phyloP scores from a whole-genome alignment of 108 stramenopile genomes.

The Fistulifera pelliculosa region DNA sequence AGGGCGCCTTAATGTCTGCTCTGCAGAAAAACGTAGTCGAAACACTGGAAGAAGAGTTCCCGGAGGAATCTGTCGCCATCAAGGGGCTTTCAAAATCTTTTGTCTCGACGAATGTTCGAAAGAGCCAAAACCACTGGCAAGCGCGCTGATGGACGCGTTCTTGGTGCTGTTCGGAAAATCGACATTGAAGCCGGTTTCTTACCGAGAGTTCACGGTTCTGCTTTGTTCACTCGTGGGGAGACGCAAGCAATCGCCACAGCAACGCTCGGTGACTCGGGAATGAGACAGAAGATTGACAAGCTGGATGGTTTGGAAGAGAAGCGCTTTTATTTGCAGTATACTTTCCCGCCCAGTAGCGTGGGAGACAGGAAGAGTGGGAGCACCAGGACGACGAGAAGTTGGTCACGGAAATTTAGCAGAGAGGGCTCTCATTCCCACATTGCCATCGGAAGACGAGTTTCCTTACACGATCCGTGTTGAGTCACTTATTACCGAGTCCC shows the following conservation, averaged over 20 bases:
- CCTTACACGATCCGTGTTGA: conserved; percentile 80
- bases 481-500: conserved; percentile 77
- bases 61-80: conserved; percentile 40
- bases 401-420: conserved; percentile 86
- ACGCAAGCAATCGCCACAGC: conserved; percentile 89
- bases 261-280: conserved; percentile 81
- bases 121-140: conserved; percentile 34
- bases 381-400: conserved; percentile 83
- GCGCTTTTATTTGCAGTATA: conserved; percentile 91
- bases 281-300: conserved; percentile 85
- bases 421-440: conserved; percentile 54
- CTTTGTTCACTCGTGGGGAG: conserved; percentile 90
- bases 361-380: conserved; percentile 72
- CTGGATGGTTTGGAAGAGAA: conserved; percentile 76
- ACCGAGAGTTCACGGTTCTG: conserved; percentile 76
- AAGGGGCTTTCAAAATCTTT: conserved; percentile 51
- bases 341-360: conserved; percentile 84
- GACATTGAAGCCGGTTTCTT: conserved; percentile 40
- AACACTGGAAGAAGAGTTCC: conserved; percentile 39
- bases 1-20: conserved; percentile 30
- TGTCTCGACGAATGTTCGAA: conserved; percentile 57
- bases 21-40: conserved; percentile 33
- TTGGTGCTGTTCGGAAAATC: conserved; percentile 54
- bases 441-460: conserved; percentile 63
- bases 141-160: conserved; percentile 55